Evolutionary conservation across 1,284 basidiomycete genomes (phyloP).

Genomic region (Meira nashicola): DNA sequence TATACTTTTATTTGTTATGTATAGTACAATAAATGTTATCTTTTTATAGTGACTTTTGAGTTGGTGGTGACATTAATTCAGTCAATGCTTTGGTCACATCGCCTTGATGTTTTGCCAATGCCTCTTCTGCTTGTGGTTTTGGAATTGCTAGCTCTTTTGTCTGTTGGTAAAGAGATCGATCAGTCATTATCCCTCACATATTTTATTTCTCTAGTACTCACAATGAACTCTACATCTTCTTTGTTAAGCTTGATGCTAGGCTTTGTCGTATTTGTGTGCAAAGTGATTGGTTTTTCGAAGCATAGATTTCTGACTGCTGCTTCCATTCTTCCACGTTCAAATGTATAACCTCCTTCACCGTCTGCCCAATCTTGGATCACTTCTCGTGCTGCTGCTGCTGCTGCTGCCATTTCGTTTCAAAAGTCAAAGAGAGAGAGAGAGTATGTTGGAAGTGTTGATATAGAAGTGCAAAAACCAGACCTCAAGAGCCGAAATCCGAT

Average conservation of each 20-base stretch:
- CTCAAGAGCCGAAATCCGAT: too few relatives aligned
- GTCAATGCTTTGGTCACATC: constrained; percentile 3
- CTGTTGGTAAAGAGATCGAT: not conserved
- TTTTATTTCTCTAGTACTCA: constrained; percentile 19
- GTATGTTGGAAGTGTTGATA: not conserved
- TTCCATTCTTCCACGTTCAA: constrained; percentile 46
- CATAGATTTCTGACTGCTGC: constrained; percentile 37
- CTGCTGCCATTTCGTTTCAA: not conserved
- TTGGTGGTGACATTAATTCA: not conserved
- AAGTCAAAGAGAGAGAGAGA: too few relatives aligned
- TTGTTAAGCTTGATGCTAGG: constrained; percentile 35
- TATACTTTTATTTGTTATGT: not conserved
- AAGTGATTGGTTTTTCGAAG: constrained; percentile 32
- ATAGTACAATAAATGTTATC: not conserved
- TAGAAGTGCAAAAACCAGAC: not conserved
- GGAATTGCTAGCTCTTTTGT: constrained; percentile 1
- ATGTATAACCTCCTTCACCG: constrained; percentile 41
- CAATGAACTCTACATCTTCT: constrained; percentile 38
- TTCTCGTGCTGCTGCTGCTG: constrained; percentile 15
- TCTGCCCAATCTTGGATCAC: constrained; percentile 50
- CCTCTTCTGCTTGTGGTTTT: not conserved
- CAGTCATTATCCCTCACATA: not conserved
- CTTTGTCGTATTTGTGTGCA: constrained; percentile 3
- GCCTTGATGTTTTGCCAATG: not conserved
- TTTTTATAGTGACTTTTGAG: not conserved